phyloP scores from a whole-genome alignment of 2,329 filamentous ascomycete species.

The Fusarium pseudoanthophilum region DNA sequence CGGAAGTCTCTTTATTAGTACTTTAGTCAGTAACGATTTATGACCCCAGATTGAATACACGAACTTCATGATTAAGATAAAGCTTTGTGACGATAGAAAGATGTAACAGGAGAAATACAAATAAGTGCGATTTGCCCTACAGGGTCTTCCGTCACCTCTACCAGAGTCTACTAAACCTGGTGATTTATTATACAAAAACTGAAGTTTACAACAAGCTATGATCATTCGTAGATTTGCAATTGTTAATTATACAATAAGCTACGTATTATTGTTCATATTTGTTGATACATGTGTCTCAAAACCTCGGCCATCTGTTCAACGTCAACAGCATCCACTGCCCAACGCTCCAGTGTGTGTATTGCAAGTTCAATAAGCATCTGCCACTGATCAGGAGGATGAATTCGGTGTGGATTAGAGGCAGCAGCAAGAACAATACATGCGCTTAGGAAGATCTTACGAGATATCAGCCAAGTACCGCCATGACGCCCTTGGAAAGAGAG shows the following conservation, averaged over 20 bases:
- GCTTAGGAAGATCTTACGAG: slow-evolving; percentile 11
- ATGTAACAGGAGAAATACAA: neutral
- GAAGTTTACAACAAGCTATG: neutral
- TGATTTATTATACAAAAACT: neutral
- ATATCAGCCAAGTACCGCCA: slow-evolving; percentile 19
- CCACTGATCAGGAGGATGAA: slow-evolving; percentile 7
- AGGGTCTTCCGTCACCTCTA: neutral
- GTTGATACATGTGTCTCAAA: neutral
- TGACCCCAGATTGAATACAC: slow-evolving; percentile 1
- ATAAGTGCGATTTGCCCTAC: neutral
- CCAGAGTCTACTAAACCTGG: neutral
- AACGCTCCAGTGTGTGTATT: slow-evolving; percentile 1
- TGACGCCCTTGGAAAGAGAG: slow-evolving; percentile 14
- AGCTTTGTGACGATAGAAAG: neutral
- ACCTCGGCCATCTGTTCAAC: neutral
- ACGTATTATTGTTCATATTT: neutral
- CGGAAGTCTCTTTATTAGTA: neutral
- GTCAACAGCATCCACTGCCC: slow-evolving; percentile 1
- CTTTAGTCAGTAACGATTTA: neutral
- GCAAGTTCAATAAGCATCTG: neutral
- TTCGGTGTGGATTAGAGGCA: neutral
- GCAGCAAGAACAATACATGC: slow-evolving; percentile 7
- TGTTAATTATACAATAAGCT: neutral
- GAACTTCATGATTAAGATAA: neutral
- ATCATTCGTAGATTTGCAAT: too few species aligned